Conservation (phyloP, 1,284 basidiomycete genomes). For the Trichosporon faecale region DNA sequence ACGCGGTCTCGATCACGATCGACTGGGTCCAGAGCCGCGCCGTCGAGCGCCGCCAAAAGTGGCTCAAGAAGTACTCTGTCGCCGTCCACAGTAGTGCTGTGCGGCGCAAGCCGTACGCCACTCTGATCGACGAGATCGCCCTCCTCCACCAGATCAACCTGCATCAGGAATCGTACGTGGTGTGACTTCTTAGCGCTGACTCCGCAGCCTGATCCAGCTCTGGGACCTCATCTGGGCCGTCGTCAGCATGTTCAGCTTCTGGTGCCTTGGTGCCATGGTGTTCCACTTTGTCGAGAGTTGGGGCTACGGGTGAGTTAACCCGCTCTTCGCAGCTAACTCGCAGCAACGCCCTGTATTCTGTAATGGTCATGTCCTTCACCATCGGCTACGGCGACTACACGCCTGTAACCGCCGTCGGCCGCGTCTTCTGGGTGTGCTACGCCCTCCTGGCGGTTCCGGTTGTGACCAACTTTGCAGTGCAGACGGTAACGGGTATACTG, state of each 20-base stretch:
- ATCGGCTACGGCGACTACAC: slow-evolving; percentile 51
- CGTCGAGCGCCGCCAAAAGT: slow-evolving; percentile 38
- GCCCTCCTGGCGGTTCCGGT: slow-evolving; percentile 53
- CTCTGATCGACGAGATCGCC: slow-evolving; percentile 49
- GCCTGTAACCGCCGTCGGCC: slow-evolving; percentile 39
- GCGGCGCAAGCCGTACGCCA: slow-evolving; percentile 33
- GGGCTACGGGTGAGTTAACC: slow-evolving; percentile 42
- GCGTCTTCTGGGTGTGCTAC: slow-evolving; percentile 52
- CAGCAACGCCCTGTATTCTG: slow-evolving; percentile 36
- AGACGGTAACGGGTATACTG: slow-evolving; percentile 52
- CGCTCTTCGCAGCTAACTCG: not conserved
- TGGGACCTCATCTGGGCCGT: slow-evolving; percentile 48
- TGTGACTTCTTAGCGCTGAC: not conserved
- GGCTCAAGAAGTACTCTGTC: slow-evolving; percentile 44
- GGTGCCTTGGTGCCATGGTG: slow-evolving; percentile 47
- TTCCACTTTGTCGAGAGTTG: slow-evolving; percentile 49
- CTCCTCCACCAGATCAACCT: slow-evolving; percentile 48
- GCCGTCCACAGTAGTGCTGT: slow-evolving; percentile 42
- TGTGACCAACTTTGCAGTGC: slow-evolving; percentile 54
- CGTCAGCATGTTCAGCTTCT: slow-evolving; percentile 46
- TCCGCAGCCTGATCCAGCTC: slow-evolving; percentile 42
- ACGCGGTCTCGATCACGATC: slow-evolving; percentile 52
- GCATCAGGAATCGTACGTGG: slow-evolving; percentile 43
- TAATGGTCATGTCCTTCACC: slow-evolving; percentile 47
- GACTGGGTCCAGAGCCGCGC: slow-evolving; percentile 42